These are phyloP conservation scores for Eucalyptus pumila DNA, from an alignment of 345 rosid genomes.

Conservation along the genomic window DNA sequence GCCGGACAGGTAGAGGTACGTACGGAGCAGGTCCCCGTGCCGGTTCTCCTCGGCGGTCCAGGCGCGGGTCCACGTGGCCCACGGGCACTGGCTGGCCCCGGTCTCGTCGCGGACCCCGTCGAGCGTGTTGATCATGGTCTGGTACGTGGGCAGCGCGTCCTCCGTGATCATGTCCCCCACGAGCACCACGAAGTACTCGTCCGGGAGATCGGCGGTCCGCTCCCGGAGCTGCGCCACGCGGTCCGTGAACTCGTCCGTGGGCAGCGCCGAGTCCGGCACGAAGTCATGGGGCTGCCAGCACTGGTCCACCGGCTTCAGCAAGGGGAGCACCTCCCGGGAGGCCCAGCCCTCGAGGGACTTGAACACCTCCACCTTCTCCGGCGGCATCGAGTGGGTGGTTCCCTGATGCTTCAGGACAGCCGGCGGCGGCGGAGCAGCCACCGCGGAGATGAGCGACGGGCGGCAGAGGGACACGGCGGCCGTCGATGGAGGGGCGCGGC, in stretches of 20 bases:
- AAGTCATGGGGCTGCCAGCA: constrained; percentile 66
- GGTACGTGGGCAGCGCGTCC: constrained; percentile 71
- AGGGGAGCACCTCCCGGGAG: constrained; percentile 21
- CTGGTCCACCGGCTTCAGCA: constrained; percentile 59
- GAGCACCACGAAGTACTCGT: constrained; percentile 64
- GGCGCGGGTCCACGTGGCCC: constrained; percentile 67
- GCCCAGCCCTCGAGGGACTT: constrained; percentile 65
- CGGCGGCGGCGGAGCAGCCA: constrained; percentile 15
- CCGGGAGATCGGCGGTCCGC: constrained; percentile 41
- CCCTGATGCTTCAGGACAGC: constrained; percentile 5
- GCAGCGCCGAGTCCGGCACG: constrained; percentile 32
- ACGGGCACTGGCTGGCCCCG: constrained; percentile 52
- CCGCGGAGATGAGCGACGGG: constrained; percentile 9
- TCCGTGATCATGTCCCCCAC: constrained; percentile 87
- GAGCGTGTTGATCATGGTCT: constrained; percentile 58
- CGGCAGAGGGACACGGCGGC: background rate
- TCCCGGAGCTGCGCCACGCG: constrained; percentile 42
- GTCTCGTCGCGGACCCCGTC: constrained; percentile 75
- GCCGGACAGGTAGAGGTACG: constrained; percentile 56
- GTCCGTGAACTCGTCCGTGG: constrained; percentile 32
- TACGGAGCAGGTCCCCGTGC: constrained; percentile 57
- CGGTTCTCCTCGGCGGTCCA: constrained; percentile 85
- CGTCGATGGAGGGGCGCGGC: background rate
- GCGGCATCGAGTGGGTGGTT: constrained; percentile 50
- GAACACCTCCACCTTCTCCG: constrained; percentile 50